Percentiles rank a stretch among this genome's conserved stretches.
Evolutionary conservation across 305 asterid genomes (phyloP).

Genomic region (Solanum hybrid): DNA sequence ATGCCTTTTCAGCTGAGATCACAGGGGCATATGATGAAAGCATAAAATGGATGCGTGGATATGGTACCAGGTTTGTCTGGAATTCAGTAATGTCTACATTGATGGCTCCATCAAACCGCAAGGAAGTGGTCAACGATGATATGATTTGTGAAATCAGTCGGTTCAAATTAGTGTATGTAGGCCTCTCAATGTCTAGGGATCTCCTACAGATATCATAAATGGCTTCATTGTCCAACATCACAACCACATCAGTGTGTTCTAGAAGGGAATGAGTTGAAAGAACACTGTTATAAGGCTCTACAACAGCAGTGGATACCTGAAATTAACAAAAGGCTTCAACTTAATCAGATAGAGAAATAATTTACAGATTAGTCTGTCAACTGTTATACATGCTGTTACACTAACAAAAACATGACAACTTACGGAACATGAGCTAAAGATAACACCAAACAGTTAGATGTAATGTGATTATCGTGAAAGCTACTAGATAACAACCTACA

Average conservation of each 20-base stretch:
- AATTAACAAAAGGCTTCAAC: not conserved
- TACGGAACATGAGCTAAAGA: constrained; percentile 1
- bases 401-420: not conserved
- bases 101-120: constrained; percentile 63
- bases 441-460: not conserved
- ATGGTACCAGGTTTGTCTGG: constrained; percentile 59
- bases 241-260: constrained; percentile 53
- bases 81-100: constrained; percentile 54
- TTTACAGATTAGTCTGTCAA: not conserved
- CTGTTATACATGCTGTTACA: not conserved
- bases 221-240: constrained; percentile 58
- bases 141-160: constrained; percentile 53
- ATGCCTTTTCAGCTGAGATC: constrained; percentile 55
- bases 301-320: constrained; percentile 64
- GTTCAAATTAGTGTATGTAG: constrained; percentile 53
- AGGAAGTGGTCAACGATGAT: constrained; percentile 55
- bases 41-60: constrained; percentile 63
- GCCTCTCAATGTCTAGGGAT: constrained; percentile 59
- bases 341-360: not conserved
- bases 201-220: constrained; percentile 55
- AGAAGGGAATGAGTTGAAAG: constrained; percentile 59
- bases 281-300: constrained; percentile 68
- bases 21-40: constrained; percentile 63
- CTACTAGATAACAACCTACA: not conserved
- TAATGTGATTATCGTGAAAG: not conserved